Evolutionary conservation across 192 early-diverging fungal species (phyloP), one percentile per base, ranked within the genome.

Genomic region (Phlyctochytrium bullatum): DNA sequence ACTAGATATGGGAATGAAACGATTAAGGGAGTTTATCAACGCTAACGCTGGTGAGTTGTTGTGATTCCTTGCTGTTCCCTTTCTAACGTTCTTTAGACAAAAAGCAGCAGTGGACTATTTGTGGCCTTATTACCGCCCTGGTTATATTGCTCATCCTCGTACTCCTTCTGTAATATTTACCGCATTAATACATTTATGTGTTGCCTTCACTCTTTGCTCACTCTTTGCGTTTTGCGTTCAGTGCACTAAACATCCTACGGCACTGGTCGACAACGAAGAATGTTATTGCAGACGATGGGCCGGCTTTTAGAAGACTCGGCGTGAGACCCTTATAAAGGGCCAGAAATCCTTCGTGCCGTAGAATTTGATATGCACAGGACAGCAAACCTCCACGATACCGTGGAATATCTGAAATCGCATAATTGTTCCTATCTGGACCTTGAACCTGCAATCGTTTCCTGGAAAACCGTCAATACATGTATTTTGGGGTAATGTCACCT

Each of bases 291-390:
- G 89, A 87, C 0, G 88, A 84, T 4, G 93, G 93, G 2, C 86
- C 94, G 3, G 90, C 82, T 80, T 98, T 98, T 62, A 98, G 65
- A 2, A 97, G 59, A 0, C 90, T 89, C 0, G 94, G 94, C 2
- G 88, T 77, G 10, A 95, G 66, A 0, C 97, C 95, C 51, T 93
- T 93, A 76, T 95, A 98, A 25, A 98, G 78, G 0, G 90, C 93
- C 25, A 80, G 54, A n/a, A 87, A 65, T 2, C 94, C 95, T 76
- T 98, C 95, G 28, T 88, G 68, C 30, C 67, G 62, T 1, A 86
- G 80, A 65, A 98, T 96, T 30, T 82, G 73, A 3, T 50, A 58
- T 36, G 90, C 79, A 51, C 89, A 90, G 16, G 62, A 62, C 25
- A 82, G 61, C 65, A 92, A 80, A 23, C 62, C 62, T 1, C 88